Evolutionary conservation across 177 flowering plant genomes (phyloP), one percentile per base, ranked within the genome.

Genomic region (Vitis hybrid): DNA sequence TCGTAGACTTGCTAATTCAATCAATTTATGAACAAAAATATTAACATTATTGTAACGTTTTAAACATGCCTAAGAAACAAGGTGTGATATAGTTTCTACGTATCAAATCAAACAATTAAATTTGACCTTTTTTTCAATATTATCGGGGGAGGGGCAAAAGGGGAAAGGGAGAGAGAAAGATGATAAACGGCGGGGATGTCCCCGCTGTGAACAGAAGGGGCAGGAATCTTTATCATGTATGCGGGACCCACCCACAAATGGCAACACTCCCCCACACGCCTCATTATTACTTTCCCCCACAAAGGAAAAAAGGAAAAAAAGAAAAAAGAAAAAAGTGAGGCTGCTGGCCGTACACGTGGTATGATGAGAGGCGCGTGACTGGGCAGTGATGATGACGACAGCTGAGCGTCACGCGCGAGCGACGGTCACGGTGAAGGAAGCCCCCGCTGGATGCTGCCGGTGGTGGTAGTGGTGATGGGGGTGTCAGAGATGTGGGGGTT

Each of bases 191-290:
- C 10, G 10, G 65, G 10, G 13, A 5, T 5, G 39, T 34, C 39
- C 6, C 39, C 39, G 39, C 0, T 34, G 39, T 34, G 39, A 5
- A 34, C 39, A 10, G 16, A 34, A 10, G 59, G 3, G n/a, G 50
- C 14, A 12, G 72, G 72, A 69, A 69, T 69, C 72, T 69, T 69
- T 69, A 61, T 26, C 14, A 1, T 61, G 60, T 69, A 65, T 59
- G 59, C 14, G 50, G 68, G 65, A 12, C 57, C 19, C 22, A 58
- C 26, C 3, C 14, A n/a, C 11, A 10, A 34, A 19, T 49, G 13
- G 12, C 48, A 20, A 14, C 0, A 34, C 49, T n/a, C 62, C 6
- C 69, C 26, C 22, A 14, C 69, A 65, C 69, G 65, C 74, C 63
- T 71, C 69, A 71, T 71, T 58, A 71, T 71, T 65, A 58, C 69